Evolutionary conservation across 1,284 basidiomycete species (phyloP).

Genomic region (Ceraceosorus guamensis): DNA sequence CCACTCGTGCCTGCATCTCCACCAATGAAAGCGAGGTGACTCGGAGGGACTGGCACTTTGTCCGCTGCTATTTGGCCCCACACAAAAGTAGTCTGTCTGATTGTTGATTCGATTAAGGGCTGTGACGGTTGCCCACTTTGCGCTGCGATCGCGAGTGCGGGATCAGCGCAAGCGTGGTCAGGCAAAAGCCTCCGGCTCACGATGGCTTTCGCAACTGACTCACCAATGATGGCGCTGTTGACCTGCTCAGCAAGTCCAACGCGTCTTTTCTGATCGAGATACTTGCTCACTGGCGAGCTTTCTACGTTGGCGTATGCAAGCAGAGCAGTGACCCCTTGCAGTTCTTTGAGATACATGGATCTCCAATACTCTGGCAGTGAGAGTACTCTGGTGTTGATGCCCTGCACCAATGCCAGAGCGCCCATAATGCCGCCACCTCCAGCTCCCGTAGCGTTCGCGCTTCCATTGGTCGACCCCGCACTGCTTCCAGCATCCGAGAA

Average conservation of each 20-base stretch:
- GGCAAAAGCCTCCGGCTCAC: background rate
- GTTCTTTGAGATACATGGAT: constrained; percentile 60
- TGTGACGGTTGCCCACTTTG: constrained; percentile 33
- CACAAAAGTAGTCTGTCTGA: constrained; percentile 34
- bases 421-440: background rate
- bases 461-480: background rate
- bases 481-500: too few relatives aligned
- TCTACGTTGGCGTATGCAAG: constrained; percentile 70
- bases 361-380: constrained; percentile 28
- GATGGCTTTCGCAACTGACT: background rate
- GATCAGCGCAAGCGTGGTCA: background rate
- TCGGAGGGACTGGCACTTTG: constrained; percentile 16
- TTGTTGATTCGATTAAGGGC: constrained; percentile 38
- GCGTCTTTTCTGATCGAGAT: constrained; percentile 65
- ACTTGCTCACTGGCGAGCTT: constrained; percentile 60
- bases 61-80: constrained; percentile 23
- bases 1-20: background rate
- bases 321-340: constrained; percentile 64
- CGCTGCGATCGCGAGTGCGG: constrained; percentile 5
- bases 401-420: constrained; percentile 31
- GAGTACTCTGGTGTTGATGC: constrained; percentile 28
- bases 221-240: constrained; percentile 67
- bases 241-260: constrained; percentile 76
- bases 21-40: constrained; percentile 9
- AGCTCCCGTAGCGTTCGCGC: constrained; percentile 14